Evolutionary conservation across 2,329 filamentous ascomycete species (phyloP), one percentile per base, ranked within the genome.

Genomic region (Paecilomyces fulvus): DNA sequence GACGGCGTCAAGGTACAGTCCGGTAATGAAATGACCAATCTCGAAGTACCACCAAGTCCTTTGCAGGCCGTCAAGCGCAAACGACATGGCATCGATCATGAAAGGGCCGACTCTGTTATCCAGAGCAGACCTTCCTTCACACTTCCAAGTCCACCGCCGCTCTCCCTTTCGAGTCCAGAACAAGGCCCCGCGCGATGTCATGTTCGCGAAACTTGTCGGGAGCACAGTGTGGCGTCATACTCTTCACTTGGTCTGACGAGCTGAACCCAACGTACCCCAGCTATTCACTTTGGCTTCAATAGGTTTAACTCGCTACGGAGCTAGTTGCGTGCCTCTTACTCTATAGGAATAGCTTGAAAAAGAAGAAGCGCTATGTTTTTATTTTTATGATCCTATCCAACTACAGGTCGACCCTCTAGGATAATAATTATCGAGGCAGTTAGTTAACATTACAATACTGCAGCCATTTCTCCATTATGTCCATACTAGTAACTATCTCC

Each of bases 61-160:
- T 43, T 43, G n/a, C 37, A 43, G n/a, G n/a, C n/a, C 9, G 6
- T 17, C 37, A n/a, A 43, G 37, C 37, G 37, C 14, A 43, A 43
- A 43, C 37, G 37, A 5, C 37, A 43, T 43, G 37, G 37, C 1
- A 17, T 20, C 9, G 37, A 43, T 20, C 37, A 43, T 43, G 37
- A 43, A 17, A 20, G 5, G 37, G 7, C n/a, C n/a, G 37, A 43
- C 14, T 43, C 37, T 17, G 14, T 4, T 17, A 37, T 12, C 11
- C 12, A 52, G 43, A 54, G 52, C 30, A 54, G 52, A 25, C 20
- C 21, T 17, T 30, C 9, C 21, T 43, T 30, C 28, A 23, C 28
- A 3, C 48, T 55, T 7, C 54, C 54, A 21, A 55, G 50, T 9
- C 54, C 54, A 3, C 54, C 54, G 12, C 54, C 54, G 30, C 50